Conservation (phyloP, 768 basidiomycete species). For the Trametes villosa region DNA sequence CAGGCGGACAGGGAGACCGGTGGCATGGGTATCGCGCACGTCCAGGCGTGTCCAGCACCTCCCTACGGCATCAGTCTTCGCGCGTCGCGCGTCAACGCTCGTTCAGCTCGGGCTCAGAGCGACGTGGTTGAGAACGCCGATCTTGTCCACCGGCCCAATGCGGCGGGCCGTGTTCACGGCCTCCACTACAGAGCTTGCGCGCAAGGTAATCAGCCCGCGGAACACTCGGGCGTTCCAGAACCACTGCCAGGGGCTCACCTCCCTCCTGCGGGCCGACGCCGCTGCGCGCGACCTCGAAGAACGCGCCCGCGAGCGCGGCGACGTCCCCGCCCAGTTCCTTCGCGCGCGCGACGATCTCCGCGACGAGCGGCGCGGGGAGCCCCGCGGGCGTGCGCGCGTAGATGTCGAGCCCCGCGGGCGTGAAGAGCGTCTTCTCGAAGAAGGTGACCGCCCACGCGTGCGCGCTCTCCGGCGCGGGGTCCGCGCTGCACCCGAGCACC, state of each 20-base stretch:
- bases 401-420: constrained; percentile 48
- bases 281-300: constrained; percentile 32
- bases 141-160: constrained; percentile 6
- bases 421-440: constrained; percentile 50
- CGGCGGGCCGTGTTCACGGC: not conserved
- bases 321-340: constrained; percentile 30
- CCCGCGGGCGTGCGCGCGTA: constrained; percentile 33
- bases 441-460: constrained; percentile 37
- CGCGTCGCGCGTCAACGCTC: not conserved
- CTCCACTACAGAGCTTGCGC: not conserved
- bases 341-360: constrained; percentile 21
- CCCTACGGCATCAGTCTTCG: not conserved
- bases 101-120: constrained; percentile 2
- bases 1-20: not conserved
- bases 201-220: not conserved
- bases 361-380: constrained; percentile 19
- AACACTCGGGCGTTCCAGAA: not conserved
- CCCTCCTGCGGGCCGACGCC: not conserved
- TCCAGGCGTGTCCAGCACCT: too few species aligned
- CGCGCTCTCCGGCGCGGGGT: constrained; percentile 1
- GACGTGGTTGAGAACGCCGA: constrained; percentile 6
- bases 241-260: not conserved
- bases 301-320: constrained; percentile 21
- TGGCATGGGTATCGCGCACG: not conserved
- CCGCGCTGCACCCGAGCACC: constrained; percentile 39